phyloP scores from a whole-genome alignment of 441 rosid species.

The Daphne laureola region DNA sequence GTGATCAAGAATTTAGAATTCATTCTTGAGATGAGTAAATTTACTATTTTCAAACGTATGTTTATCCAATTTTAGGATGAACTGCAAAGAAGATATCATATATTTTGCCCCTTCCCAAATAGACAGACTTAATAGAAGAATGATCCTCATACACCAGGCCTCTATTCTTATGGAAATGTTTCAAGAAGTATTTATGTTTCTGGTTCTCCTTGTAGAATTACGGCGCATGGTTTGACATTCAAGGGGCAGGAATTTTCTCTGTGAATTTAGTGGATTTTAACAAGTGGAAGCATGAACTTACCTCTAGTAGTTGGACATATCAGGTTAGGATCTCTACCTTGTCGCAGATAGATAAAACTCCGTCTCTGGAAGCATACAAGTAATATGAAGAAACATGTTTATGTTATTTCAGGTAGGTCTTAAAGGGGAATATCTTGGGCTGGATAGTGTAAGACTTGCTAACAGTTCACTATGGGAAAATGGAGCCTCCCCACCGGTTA shows the following conservation, averaged over 20 bases:
- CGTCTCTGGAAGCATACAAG: too few relatives aligned
- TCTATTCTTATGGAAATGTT: too few relatives aligned
- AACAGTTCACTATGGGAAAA: slow-evolving; percentile 49
- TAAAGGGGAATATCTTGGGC: slow-evolving; percentile 53
- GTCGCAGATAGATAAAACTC: too few relatives aligned
- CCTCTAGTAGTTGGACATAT: slow-evolving; percentile 47
- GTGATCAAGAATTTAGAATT: too few relatives aligned
- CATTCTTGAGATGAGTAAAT: too few relatives aligned
- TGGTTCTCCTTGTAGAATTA: slow-evolving; percentile 30
- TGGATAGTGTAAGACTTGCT: slow-evolving; percentile 28
- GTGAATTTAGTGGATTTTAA: slow-evolving; percentile 26
- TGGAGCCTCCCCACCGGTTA: slow-evolving; percentile 30
- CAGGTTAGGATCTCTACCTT: slow-evolving; percentile 32
- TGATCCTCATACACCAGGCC: too few relatives aligned
- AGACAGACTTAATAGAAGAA: too few relatives aligned
- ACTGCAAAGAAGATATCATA: too few relatives aligned
- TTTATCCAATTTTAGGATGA: too few relatives aligned
- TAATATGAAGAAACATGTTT: not conserved
- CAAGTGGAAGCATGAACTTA: slow-evolving; percentile 24
- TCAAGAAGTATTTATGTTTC: not conserved
- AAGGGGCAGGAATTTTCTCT: slow-evolving; percentile 45
- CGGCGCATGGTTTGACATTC: slow-evolving; percentile 61
- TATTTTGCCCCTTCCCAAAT: too few relatives aligned
- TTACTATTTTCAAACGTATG: too few relatives aligned
- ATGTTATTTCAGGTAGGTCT: slow-evolving; percentile 43